Evolutionary conservation across 352 stramenopile genomes (phyloP).

Genomic region (Phytophthora hybrid): DNA sequence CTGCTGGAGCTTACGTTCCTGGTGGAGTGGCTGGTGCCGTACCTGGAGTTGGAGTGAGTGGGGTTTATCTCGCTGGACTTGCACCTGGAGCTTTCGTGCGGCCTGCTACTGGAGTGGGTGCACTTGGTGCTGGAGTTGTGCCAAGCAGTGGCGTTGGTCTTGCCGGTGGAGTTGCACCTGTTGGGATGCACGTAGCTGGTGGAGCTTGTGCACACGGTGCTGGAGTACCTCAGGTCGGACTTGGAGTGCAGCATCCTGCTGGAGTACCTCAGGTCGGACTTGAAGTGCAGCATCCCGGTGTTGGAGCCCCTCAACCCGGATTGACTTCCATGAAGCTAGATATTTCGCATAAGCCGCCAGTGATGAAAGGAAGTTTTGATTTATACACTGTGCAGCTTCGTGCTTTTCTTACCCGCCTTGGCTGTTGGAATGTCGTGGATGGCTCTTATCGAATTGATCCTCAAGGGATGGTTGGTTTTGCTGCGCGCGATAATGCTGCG

Average conservation of each 20-base stretch:
- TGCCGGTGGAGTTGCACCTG: background rate
- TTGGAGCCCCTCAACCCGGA: background rate
- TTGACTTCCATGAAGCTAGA: background rate
- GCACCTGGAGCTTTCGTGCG: background rate
- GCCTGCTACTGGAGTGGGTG: background rate
- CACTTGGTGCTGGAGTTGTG: background rate
- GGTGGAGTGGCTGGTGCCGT: background rate
- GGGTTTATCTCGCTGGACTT: background rate
- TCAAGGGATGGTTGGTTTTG: background rate
- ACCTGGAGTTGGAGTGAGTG: background rate
- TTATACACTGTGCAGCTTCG: slow-evolving; percentile 1
- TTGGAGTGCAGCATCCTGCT: background rate
- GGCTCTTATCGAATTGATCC: background rate
- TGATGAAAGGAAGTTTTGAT: background rate
- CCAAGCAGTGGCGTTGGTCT: background rate
- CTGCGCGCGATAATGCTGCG: slow-evolving; percentile 5
- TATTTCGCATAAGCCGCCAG: background rate
- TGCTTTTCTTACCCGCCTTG: slow-evolving; percentile 9
- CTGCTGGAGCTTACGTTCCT: background rate
- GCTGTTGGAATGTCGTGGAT: slow-evolving; percentile 23
- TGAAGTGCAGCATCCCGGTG: background rate
- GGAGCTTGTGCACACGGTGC: background rate
- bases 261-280: background rate
- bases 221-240: background rate
- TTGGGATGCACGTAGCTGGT: background rate